phyloP scores from a whole-genome alignment of 176 grass and related monocot species.

The Rhipidocladum racemiflorum region DNA sequence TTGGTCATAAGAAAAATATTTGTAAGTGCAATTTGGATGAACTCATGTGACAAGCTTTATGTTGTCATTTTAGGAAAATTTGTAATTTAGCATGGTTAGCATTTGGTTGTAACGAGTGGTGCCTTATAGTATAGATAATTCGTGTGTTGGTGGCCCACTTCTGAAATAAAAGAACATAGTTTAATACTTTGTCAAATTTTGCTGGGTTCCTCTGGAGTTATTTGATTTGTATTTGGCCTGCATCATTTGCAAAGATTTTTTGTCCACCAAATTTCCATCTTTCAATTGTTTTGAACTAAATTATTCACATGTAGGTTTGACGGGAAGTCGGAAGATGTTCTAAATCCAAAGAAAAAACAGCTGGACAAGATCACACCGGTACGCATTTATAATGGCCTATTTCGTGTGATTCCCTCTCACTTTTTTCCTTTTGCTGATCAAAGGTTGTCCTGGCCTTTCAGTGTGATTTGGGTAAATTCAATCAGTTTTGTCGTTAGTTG shows the following conservation, averaged over 20 bases:
- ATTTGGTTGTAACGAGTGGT: neutral
- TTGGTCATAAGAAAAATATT: neutral
- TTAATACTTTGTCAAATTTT: neutral
- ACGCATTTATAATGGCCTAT: neutral
- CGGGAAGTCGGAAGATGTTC: slow-evolving; percentile 80
- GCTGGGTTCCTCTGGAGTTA: neutral
- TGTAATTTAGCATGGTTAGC: neutral
- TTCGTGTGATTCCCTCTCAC: neutral
- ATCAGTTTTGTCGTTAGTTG: neutral
- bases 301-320: slow-evolving; percentile 51
- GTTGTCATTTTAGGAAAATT: neutral
- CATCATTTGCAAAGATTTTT: neutral
- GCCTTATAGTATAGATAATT: neutral
- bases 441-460: neutral
- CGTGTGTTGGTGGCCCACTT: neutral
- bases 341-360: slow-evolving; percentile 99
- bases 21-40: neutral
- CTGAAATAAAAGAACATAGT: neutral
- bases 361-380: slow-evolving; percentile 95
- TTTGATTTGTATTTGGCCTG: neutral
- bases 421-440: neutral
- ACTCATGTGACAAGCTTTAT: neutral
- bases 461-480: neutral
- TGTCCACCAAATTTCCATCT: neutral
- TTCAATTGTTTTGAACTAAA: neutral